Conservation (phyloP, 208 protist species). For the Acanthamoeba sp. region DNA sequence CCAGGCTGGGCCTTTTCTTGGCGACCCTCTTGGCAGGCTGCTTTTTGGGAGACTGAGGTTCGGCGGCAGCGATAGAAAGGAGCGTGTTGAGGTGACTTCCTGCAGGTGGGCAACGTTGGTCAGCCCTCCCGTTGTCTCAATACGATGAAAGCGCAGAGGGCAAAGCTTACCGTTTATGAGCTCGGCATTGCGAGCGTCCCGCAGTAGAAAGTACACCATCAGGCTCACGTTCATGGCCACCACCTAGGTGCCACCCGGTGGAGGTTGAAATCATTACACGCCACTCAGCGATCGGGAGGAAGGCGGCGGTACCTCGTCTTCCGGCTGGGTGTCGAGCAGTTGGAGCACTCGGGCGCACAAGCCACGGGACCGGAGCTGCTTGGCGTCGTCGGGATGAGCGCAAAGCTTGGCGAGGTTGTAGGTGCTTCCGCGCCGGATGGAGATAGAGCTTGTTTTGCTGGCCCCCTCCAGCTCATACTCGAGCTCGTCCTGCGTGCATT, state of each 20-base stretch:
- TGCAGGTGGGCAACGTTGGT: background rate
- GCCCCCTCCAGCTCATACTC: slow-evolving; percentile 41
- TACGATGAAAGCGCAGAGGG: background rate
- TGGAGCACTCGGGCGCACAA: background rate
- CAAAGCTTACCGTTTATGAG: slow-evolving; percentile 2
- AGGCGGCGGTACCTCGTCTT: slow-evolving; percentile 1
- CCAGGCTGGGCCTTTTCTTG: background rate
- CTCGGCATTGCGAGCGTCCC: slow-evolving; percentile 30
- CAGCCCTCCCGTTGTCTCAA: background rate
- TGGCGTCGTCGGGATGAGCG: slow-evolving; percentile 14
- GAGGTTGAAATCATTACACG: too few relatives aligned
- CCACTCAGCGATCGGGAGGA: background rate
- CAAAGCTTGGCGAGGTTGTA: slow-evolving; percentile 43
- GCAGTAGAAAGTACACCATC: slow-evolving; percentile 35
- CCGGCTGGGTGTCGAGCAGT: background rate
- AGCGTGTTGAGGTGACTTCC: background rate
- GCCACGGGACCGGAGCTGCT: background rate
- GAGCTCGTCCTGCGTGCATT: background rate
- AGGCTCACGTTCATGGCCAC: slow-evolving; percentile 35
- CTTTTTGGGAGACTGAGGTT: background rate
- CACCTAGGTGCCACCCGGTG: background rate
- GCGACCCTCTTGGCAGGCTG: background rate
- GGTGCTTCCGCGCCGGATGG: slow-evolving; percentile 15
- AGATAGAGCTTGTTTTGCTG: background rate
- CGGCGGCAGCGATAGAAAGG: background rate